These are phyloP conservation scores for Psilocybe cyanescens DNA, from an alignment of 768 basidiomycete genomes.

Conservation along the genomic window DNA sequence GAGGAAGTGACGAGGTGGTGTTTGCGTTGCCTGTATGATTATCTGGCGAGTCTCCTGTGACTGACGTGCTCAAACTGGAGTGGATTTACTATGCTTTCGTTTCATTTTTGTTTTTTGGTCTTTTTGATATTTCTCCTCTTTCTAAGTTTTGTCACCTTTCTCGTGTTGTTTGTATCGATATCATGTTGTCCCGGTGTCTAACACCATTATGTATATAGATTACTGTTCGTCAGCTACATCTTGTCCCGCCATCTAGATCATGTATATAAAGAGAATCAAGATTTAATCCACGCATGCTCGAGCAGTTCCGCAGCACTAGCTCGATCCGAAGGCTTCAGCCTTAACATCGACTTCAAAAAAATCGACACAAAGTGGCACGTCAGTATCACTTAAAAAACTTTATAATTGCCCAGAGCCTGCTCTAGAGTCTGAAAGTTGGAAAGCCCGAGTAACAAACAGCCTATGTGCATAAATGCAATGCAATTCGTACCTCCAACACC, in stretches of 20 bases:
- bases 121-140: neutral
- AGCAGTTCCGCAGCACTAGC: too few species aligned
- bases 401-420: too few species aligned
- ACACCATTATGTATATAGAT: conserved; percentile 3
- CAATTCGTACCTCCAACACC: too few species aligned
- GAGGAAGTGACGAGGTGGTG: conserved; percentile 27
- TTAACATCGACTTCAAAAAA: too few species aligned
- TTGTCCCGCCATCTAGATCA: neutral
- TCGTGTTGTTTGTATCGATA: conserved; percentile 1
- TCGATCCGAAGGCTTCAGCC: too few species aligned
- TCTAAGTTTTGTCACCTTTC: neutral
- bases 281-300: too few species aligned
- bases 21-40: neutral
- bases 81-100: neutral
- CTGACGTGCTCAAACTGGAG: neutral
- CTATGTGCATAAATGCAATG: too few species aligned
- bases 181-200: neutral
- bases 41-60: neutral
- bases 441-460: too few species aligned
- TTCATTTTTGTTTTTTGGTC: neutral
- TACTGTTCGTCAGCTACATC: neutral
- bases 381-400: too few species aligned
- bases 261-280: too few species aligned
- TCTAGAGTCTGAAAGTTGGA: too few species aligned
- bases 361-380: too few species aligned